Conservation (phyloP, 352 stramenopile species). For the Phytophthora kernoviae region DNA sequence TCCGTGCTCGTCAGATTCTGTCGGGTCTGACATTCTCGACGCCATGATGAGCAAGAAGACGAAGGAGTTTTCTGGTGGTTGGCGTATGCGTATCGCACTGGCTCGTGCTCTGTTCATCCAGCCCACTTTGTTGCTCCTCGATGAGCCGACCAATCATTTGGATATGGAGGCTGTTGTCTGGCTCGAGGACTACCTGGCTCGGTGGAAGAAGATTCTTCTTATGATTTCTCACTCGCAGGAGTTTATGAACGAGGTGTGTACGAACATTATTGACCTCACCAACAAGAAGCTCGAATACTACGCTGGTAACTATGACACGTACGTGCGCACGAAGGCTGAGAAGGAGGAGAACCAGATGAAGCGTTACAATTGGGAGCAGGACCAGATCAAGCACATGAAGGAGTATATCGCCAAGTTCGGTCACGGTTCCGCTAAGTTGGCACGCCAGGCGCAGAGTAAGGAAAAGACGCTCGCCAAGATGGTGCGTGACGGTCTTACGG, state of each 20-base stretch:
- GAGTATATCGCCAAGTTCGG: conserved; percentile 99
- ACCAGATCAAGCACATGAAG: conserved; percentile 99
- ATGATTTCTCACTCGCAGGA: conserved; percentile 98
- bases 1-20: conserved; percentile 94
- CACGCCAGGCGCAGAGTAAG: conserved; percentile 97
- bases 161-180: conserved; percentile 99
- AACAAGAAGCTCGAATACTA: conserved; percentile 97
- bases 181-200: conserved; percentile 97
- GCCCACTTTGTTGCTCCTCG: conserved; percentile 93
- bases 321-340: conserved; percentile 95
- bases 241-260: conserved; percentile 99
- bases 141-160: conserved; percentile 96
- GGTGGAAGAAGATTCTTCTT: conserved; percentile 97
- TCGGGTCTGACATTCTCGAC: conserved; percentile 95
- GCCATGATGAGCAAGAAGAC: conserved; percentile 95
- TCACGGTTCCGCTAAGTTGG: conserved; percentile 97
- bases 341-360: conserved; percentile 99
- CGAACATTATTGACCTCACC: conserved; percentile 97
- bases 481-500: conserved; percentile 94
- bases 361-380: conserved; percentile 97
- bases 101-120: conserved; percentile 98
- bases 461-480: conserved; percentile 99
- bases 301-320: conserved; percentile 98
- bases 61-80: conserved; percentile 94
- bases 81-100: conserved; percentile 96